These are phyloP conservation scores for Malus asiatica DNA, from an alignment of 306 rosid genomes.

Conservation along the genomic window DNA sequence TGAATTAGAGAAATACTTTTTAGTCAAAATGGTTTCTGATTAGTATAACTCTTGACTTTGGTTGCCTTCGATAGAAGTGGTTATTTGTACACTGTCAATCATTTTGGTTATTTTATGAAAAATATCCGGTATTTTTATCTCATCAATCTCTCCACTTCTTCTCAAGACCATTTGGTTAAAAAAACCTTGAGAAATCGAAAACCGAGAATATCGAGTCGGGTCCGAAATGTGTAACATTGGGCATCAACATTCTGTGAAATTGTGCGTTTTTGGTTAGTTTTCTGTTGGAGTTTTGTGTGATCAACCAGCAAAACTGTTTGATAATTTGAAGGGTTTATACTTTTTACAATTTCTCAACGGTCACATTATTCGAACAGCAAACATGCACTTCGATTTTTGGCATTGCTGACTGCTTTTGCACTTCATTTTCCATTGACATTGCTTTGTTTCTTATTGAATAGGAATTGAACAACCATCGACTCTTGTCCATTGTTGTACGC, in stretches of 20 bases:
- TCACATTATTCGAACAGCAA: background rate
- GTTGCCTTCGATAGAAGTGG: too few species aligned
- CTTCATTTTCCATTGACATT: background rate
- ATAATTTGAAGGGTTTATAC: background rate
- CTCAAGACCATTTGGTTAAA: too few species aligned
- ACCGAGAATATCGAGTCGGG: background rate
- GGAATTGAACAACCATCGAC: slow-evolving; percentile 81
- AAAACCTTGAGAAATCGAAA: background rate
- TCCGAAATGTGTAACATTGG: too few species aligned
- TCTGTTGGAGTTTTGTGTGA: background rate
- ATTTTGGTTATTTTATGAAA: too few species aligned
- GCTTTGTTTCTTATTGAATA: slow-evolving; percentile 61
- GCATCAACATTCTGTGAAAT: background rate
- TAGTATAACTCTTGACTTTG: too few species aligned
- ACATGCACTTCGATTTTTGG: background rate
- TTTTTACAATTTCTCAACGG: background rate
- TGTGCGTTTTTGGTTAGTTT: background rate
- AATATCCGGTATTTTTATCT: too few species aligned
- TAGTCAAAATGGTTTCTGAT: too few species aligned
- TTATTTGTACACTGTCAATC: too few species aligned
- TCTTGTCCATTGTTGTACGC: slow-evolving; percentile 83
- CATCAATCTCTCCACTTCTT: too few species aligned
- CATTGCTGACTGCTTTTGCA: background rate
- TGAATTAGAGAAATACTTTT: background rate
- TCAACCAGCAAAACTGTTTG: background rate